These are phyloP conservation scores for Blastobotrys attinorum DNA, from an alignment of 805 yeast genomes.

Conservation along the genomic window DNA sequence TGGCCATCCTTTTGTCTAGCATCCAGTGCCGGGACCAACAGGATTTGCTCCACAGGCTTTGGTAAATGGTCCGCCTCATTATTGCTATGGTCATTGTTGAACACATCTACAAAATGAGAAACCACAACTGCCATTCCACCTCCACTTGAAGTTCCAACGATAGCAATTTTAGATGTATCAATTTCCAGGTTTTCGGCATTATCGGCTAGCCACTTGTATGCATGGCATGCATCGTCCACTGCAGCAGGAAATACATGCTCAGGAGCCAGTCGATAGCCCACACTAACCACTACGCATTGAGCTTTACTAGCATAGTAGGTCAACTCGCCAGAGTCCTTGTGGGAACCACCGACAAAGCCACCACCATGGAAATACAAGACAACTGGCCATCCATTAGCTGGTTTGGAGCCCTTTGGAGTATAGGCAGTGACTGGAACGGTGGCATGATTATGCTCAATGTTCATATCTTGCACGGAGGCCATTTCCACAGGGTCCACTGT, in stretches of 20 bases:
- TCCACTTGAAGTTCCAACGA: conserved; percentile 43
- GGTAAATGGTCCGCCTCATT: conserved; percentile 21
- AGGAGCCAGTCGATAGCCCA: conserved; percentile 45
- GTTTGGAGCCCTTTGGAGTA: conserved; percentile 31
- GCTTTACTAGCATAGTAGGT: conserved; percentile 32
- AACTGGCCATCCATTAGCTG: conserved; percentile 33
- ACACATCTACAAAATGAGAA: conserved; percentile 16
- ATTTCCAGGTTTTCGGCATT: conserved; percentile 7
- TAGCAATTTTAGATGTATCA: conserved; percentile 26
- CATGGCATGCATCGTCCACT: conserved; percentile 37
- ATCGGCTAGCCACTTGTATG: conserved; percentile 15
- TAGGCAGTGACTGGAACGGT: conserved; percentile 36
- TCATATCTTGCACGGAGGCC: conserved; percentile 27
- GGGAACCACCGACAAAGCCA: conserved; percentile 32
- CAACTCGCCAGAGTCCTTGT: conserved; percentile 34
- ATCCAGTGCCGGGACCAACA: conserved; percentile 30
- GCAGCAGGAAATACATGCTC: conserved; percentile 43
- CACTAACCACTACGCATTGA: conserved; percentile 35
- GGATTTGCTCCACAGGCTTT: conserved; percentile 32
- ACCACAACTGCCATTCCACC: conserved; percentile 27
- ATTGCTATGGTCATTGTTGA: conserved; percentile 3
- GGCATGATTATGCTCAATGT: conserved; percentile 34
- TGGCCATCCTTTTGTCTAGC: conserved; percentile 18
- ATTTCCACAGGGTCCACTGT: too few relatives aligned
- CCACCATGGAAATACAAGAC: conserved; percentile 39